Evolutionary conservation across 2,329 filamentous ascomycete genomes (phyloP), one percentile per base, ranked within the genome.

Genomic region (Catunica adiposa): DNA sequence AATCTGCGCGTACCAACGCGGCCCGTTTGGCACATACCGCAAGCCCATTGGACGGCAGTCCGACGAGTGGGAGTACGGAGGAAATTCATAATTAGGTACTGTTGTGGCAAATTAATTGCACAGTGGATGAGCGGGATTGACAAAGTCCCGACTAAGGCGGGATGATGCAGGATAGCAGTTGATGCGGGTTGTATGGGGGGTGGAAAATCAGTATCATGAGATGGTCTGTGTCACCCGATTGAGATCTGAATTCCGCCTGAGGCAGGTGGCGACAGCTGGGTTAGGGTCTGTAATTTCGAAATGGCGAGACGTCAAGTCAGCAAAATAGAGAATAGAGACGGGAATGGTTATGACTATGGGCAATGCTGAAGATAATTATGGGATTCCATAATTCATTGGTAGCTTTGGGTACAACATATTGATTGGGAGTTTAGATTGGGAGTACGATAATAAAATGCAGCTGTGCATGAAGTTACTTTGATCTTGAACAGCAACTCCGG

Each of bases 11-110:
- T 38, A 22, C 51, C 48, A 5, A 42, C 37, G 22, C 56, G 59
- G 51, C 58, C 42, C 14, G 42, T 58, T 34, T 57, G 56, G 34
- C 56, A 57, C 44, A 56, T 55, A 23, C 53, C 40, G 54, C 59
- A 58, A 31, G 54, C 25, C 40, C 57, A 44, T 22, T 54, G 51
- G 26, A 15, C 31, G 11, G 56, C 54, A 17, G 52, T 34, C 5
- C 59, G 58, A 56, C 54, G 55, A 17, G 56, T 34, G 44, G 55
- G 54, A 26, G 14, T 54, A 26, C 58, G 56, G 15, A 55, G 29
- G 44, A 53, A 47, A 50, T 56, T 58, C 59, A 60, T 60, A 14
- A 40, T 56, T 14, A 20, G 17, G 3, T 15, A 23, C 4, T 15
- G 11, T 40, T 34, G 22, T 15, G 37, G 11, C 15, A 37, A 40